phyloP scores from a whole-genome alignment of 2,329 filamentous ascomycete genomes.

The Lasiodiplodia theobromae region DNA sequence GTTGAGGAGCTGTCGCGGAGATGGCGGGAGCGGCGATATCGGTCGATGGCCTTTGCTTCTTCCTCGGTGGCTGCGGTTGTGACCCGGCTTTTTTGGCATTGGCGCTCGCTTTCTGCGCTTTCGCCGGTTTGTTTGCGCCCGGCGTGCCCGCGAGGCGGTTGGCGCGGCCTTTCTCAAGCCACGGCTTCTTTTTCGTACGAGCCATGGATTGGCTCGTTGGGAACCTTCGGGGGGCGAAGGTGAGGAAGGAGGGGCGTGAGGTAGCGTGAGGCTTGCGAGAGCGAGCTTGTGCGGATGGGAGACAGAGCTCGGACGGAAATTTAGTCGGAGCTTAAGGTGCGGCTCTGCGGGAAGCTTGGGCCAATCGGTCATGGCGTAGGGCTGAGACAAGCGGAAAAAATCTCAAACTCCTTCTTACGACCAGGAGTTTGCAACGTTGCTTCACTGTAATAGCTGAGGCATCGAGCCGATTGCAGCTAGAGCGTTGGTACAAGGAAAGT shows the following conservation, averaged over 20 bases:
- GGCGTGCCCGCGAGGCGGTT: constrained; percentile 17
- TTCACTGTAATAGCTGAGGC: background rate
- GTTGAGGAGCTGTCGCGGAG: background rate
- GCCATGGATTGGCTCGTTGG: background rate
- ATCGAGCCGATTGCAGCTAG: background rate
- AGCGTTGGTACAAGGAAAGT: background rate
- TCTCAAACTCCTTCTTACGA: background rate
- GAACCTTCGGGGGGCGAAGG: background rate
- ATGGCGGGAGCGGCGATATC: background rate
- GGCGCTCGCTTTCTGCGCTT: background rate
- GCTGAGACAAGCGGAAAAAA: constrained; percentile 16
- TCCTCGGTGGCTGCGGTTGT: constrained; percentile 8
- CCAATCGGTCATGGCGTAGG: constrained; percentile 10
- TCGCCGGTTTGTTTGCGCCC: background rate
- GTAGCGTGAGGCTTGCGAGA: background rate
- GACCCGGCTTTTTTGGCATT: background rate
- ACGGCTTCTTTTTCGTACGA: constrained; percentile 18
- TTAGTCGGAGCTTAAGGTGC: constrained; percentile 28
- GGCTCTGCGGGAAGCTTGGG: constrained; percentile 30
- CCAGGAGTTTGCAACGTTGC: background rate
- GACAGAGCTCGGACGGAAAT: constrained; percentile 19
- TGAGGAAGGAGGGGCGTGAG: background rate
- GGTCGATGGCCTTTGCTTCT: background rate
- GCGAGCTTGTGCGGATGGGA: background rate
- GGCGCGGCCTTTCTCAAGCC: constrained; percentile 22